phyloP scores from a whole-genome alignment of 441 rosid species.

The Erysimum pusillum region DNA sequence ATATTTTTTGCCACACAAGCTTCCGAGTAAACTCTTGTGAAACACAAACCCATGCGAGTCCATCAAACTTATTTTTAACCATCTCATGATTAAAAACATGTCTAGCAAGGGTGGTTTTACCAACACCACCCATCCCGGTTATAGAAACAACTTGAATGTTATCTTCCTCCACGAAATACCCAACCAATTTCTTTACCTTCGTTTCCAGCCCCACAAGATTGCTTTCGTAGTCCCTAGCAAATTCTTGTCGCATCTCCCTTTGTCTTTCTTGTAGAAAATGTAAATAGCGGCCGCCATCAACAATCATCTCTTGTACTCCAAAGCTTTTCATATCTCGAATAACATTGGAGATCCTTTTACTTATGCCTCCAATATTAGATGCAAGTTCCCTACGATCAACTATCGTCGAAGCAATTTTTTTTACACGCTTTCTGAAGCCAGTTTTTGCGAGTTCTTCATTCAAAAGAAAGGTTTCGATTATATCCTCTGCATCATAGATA shows the following conservation, averaged over 20 bases:
- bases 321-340: neutral
- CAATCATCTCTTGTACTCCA: slow-evolving; percentile 6
- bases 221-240: slow-evolving; percentile 24
- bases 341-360: neutral
- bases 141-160: slow-evolving; percentile 32
- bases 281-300: neutral
- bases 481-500: slow-evolving; percentile 44
- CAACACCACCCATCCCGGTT: slow-evolving; percentile 51
- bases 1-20: slow-evolving; percentile 36
- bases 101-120: slow-evolving; percentile 49
- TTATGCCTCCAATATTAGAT: slow-evolving; percentile 9
- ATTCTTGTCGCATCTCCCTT: slow-evolving; percentile 25
- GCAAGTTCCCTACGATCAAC: neutral
- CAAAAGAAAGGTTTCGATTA: slow-evolving; percentile 33
- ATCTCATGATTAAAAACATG: slow-evolving; percentile 31
- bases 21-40: slow-evolving; percentile 38
- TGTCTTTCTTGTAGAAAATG: neutral
- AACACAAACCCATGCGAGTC: slow-evolving; percentile 48
- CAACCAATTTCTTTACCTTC: slow-evolving; percentile 34
- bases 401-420: neutral
- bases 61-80: slow-evolving; percentile 33
- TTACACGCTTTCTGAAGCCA: neutral
- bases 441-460: slow-evolving; percentile 2
- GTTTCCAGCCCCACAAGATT: slow-evolving; percentile 43
- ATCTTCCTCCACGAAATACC: slow-evolving; percentile 26